Base-by-base conservation (phyloP, 2,329 filamentous ascomycete genomes). In the Rugonectria rugulosa region DNA sequence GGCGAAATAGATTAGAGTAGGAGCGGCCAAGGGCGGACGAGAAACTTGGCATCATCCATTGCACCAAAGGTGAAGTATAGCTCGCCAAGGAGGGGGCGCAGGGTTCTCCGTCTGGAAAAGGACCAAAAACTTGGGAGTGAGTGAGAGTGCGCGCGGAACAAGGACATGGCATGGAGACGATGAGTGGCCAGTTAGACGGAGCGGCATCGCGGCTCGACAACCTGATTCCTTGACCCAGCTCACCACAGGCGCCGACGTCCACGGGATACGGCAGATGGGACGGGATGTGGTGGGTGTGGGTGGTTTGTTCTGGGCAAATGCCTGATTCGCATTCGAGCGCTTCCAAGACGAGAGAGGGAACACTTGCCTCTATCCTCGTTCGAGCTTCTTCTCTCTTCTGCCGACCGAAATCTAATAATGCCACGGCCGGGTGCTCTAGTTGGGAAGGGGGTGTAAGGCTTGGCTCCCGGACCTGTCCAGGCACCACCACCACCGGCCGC, bases 131-230 rank as follows among this genome's bases (percentile, higher is more conserved):
- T 12, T 7, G 26, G 26, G 26, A 12, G 26, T 7, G 12, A 12
- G 26, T 12, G 32, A 19, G 19, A 5, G 36, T 21, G 19, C 11
- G n/a, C 3, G 36, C 12, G 21, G 20, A 20, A 14, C 10, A 20
- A 20, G 11, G 20, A 14, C 21, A 29, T 21, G 23, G 34, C n/a
- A n/a, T n/a, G n/a, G n/a, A n/a, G 34, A 20, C 45, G 8, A 48
- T 53, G 45, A 31, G 62, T 59, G 62, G 59, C 21, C 60, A 65
- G 57, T 50, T 56, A 20, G 20, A 59, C 43, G 29, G 36, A 34
- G 51, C 52, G 47, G 49, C 32, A 52, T 53, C 47, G 42, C 43
- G 48, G 40, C 27, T 47, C 49, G 50, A 65, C 48, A 60, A 54
- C 52, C 49, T 63, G 54, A 66, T 61, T 47, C 48, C 19, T 32